phyloP scores from a whole-genome alignment of 768 basidiomycete species.

The Suillus paluster region DNA sequence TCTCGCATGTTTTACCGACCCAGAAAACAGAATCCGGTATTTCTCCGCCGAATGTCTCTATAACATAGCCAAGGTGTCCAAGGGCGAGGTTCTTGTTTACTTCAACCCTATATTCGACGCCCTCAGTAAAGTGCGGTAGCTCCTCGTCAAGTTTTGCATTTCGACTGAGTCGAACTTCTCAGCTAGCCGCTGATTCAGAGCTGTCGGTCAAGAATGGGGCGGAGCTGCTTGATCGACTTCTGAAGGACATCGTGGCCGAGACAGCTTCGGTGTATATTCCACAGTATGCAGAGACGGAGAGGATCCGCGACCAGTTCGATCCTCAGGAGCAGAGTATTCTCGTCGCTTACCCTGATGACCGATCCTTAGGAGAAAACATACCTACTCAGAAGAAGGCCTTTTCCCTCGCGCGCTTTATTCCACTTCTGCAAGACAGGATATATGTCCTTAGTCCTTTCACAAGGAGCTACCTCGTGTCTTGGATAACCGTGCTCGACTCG shows the following conservation, averaged over 20 bases:
- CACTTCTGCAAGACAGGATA: slow-evolving; percentile 89
- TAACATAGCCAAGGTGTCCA: slow-evolving; percentile 97
- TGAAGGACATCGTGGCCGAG: slow-evolving; percentile 98
- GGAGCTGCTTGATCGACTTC: slow-evolving; percentile 92
- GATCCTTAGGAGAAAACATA: slow-evolving; percentile 38
- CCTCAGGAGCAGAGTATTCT: slow-evolving; percentile 58
- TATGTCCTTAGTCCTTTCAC: slow-evolving; percentile 97
- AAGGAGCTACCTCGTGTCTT: slow-evolving; percentile 93
- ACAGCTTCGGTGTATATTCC: slow-evolving; percentile 95
- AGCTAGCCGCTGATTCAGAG: slow-evolving; percentile 97
- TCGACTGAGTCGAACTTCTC: slow-evolving; percentile 15
- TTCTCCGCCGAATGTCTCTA: slow-evolving; percentile 98
- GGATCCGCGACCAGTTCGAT: slow-evolving; percentile 51
- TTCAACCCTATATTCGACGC: slow-evolving; percentile 99
- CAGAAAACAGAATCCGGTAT: slow-evolving; percentile 94
- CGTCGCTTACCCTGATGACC: slow-evolving; percentile 63
- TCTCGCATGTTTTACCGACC: slow-evolving; percentile 89
- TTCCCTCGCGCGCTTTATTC: slow-evolving; percentile 93
- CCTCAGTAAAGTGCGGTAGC: slow-evolving; percentile 78
- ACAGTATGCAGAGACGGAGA: slow-evolving; percentile 81
- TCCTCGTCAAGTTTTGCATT: slow-evolving; percentile 10
- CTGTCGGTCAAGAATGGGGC: slow-evolving; percentile 98
- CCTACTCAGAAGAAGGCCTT: slow-evolving; percentile 73
- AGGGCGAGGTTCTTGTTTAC: slow-evolving; percentile 94
- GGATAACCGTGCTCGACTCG: slow-evolving; percentile 95